Evolutionary conservation across 2,329 filamentous ascomycete genomes (phyloP).

Genomic region (Septoria linicola): DNA sequence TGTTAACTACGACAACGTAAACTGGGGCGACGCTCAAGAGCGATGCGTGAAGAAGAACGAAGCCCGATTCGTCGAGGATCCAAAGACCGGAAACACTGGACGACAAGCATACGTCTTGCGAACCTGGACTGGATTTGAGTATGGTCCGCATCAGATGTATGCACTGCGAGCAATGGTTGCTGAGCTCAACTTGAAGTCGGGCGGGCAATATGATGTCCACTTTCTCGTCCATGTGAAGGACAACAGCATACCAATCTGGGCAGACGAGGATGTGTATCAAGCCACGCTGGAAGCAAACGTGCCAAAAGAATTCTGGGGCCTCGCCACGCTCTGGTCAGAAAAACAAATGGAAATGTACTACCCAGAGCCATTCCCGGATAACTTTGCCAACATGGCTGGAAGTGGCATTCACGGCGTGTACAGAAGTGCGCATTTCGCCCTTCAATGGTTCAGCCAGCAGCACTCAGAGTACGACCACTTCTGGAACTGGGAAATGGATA

Average conservation of each 20-base stretch:
- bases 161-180: constrained; percentile 80
- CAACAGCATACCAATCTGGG: constrained; percentile 72
- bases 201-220: constrained; percentile 83
- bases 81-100: constrained; percentile 41
- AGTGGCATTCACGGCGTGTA: constrained; percentile 84
- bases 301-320: constrained; percentile 80
- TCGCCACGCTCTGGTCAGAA: constrained; percentile 91
- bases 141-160: constrained; percentile 74
- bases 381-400: constrained; percentile 60
- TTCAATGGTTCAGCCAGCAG: constrained; percentile 54
- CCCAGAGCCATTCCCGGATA: constrained; percentile 79
- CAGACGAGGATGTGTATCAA: constrained; percentile 67
- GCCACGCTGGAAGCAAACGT: constrained; percentile 66
- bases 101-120: constrained; percentile 82
- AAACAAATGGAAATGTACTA: constrained; percentile 90
- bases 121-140: constrained; percentile 78
- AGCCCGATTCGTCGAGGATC: constrained; percentile 43
- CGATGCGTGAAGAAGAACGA: constrained; percentile 52
- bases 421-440: constrained; percentile 57
- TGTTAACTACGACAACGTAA: constrained; percentile 49
- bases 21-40: constrained; percentile 51
- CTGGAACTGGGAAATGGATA: constrained; percentile 92
- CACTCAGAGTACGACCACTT: constrained; percentile 54
- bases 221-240: constrained; percentile 84
- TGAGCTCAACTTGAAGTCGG: constrained; percentile 76